Evolutionary conservation across 1,139 yeast species (phyloP).

Genomic region (Suhomyces taliae): DNA sequence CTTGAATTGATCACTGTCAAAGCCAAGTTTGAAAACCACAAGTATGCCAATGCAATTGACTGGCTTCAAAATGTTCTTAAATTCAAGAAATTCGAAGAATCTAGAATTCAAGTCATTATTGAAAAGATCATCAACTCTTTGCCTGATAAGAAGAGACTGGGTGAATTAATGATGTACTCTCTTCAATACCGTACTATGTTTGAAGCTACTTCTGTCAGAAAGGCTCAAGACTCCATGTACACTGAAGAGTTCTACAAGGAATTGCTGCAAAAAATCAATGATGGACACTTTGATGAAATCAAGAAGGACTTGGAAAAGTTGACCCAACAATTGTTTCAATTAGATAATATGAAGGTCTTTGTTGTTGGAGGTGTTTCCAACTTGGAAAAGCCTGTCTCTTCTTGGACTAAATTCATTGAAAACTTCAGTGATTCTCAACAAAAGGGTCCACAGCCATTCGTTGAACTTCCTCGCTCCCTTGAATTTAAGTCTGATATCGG

Average conservation of each 20-base stretch:
- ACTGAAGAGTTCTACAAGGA: constrained; percentile 61
- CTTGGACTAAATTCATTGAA: constrained; percentile 56
- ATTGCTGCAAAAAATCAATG: constrained; percentile 50
- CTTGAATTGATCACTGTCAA: constrained; percentile 64
- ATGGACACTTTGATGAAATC: constrained; percentile 50
- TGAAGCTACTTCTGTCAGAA: constrained; percentile 59
- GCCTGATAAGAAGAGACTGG: constrained; percentile 81
- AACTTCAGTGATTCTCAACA: constrained; percentile 11
- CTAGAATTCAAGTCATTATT: constrained; percentile 65
- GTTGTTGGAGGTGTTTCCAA: constrained; percentile 66
- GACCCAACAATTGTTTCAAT: constrained; percentile 55
- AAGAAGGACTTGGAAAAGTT: constrained; percentile 56
- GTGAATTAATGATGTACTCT: constrained; percentile 69
- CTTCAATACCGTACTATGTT: constrained; percentile 55
- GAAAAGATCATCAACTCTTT: constrained; percentile 75
- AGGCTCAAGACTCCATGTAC: constrained; percentile 63
- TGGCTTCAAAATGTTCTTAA: constrained; percentile 74
- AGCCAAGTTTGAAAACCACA: constrained; percentile 59
- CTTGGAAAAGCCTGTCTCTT: constrained; percentile 53
- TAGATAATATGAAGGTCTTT: constrained; percentile 64
- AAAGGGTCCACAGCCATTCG: constrained; percentile 20
- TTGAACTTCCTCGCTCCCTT: constrained; percentile 51
- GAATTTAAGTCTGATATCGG: constrained; percentile 62
- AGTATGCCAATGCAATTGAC: constrained; percentile 66
- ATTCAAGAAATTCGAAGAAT: constrained; percentile 67